Percentiles rank a stretch among this genome's conserved stretches.
Conservation (phyloP, 2,329 filamentous ascomycete species). For the Trichophaea hybrida region DNA sequence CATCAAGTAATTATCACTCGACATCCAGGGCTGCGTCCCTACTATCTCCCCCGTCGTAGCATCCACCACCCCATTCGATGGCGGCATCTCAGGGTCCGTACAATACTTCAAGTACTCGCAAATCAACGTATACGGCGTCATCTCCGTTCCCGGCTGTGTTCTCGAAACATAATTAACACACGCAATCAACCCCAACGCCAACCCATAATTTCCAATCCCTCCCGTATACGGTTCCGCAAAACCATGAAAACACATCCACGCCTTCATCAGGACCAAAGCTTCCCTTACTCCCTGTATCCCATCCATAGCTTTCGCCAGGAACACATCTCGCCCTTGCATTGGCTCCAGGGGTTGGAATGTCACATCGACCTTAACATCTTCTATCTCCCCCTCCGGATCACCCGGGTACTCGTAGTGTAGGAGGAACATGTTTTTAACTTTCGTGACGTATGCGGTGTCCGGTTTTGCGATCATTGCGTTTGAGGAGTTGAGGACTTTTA, state of each 20-base stretch:
- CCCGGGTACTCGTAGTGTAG: not conserved
- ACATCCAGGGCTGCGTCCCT: not conserved
- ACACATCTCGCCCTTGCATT: not conserved
- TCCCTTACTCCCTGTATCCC: not conserved
- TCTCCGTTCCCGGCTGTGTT: not conserved
- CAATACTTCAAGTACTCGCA: not conserved
- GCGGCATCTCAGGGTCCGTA: not conserved
- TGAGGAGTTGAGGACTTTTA: not conserved
- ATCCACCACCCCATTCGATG: not conserved
- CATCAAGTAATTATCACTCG: not conserved
- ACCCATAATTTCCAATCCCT: not conserved
- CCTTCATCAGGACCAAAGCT: not conserved
- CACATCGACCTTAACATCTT: not conserved
- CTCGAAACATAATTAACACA: not conserved
- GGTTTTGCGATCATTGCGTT: not conserved
- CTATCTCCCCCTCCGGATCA: not conserved
- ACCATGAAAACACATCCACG: not conserved
- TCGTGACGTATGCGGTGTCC: not conserved
- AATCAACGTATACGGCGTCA: not conserved
- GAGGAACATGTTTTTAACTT: not conserved
- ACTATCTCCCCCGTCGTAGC: not conserved
- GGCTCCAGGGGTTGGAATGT: not conserved
- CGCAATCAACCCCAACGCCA: not conserved
- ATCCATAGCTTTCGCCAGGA: not conserved
- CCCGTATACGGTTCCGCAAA: not conserved